Evolutionary conservation across 2,329 filamentous ascomycete genomes (phyloP), one percentile per base, ranked within the genome.

Genomic region (Sclerotinia spermophila): DNA sequence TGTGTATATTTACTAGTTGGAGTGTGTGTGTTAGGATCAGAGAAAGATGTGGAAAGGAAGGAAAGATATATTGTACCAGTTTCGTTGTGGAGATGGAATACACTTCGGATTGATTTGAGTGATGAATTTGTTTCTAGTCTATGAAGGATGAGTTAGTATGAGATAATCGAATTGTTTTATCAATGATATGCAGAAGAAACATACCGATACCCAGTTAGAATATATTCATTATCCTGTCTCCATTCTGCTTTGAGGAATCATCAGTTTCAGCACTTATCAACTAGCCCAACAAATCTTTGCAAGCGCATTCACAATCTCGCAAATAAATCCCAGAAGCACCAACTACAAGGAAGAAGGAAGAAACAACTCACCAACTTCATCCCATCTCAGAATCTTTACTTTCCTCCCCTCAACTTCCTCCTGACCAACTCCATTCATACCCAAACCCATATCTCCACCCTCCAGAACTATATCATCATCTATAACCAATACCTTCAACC

Each of bases 1-100:
- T 81, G 72, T 80, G 82, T 53, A 84, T 83, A 35, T 73, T 75
- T 38, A 74, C 64, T 71, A 55, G 44, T 44, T 24, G 11, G 6
- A 13, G 27, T 4, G 24, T 40, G 35, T 2, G 10, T 11, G 13
- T 58, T 44, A 30, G n/a, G 21, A 5, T 13, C 24, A 13, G 48
- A n/a, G 11, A 0, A 1, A 0, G 8, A n/a, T n/a, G 24, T 27
- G 15, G n/a, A 55, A 65, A 24, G 13, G 35, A 30, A 6, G 27
- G 42, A 5, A 13, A 30, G 8, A 8, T 17, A 48, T n/a, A 21
- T 1, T 2, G 21, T 38, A 65, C 61, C 4, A 1, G 53, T 67
- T 67, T 67, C 53, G 8, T 67, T 67, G n/a, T 67, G 65, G 13
- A 59, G n/a, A 33, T 42, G 27, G 24, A 58, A 56, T 24, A 67